Evolutionary conservation across 192 early-diverging fungal species (phyloP).

Genomic region (Entophlyctis helioformis): DNA sequence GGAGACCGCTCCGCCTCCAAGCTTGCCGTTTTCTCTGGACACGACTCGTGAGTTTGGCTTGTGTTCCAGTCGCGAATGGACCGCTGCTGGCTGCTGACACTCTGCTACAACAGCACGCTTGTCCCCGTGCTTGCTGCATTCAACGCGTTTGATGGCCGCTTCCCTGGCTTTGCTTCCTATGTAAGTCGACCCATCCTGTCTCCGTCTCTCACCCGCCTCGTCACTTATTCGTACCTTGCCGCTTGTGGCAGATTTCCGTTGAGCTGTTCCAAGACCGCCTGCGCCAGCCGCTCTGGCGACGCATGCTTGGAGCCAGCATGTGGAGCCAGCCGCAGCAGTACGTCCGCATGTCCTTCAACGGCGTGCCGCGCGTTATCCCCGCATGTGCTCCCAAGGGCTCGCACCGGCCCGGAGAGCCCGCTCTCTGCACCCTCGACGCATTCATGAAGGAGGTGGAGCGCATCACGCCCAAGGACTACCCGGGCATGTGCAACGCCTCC

Average conservation of each 20-base stretch:
- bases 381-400: slow-evolving; percentile 3
- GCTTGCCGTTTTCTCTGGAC: slow-evolving; percentile 18
- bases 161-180: slow-evolving; percentile 13
- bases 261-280: slow-evolving; percentile 11
- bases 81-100: no score
- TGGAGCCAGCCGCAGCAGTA: slow-evolving; percentile 4
- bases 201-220: neutral
- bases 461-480: slow-evolving; percentile 14
- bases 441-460: slow-evolving; percentile 15
- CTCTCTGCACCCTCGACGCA: slow-evolving; percentile 22
- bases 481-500: slow-evolving; percentile 4
- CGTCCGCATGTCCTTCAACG: slow-evolving; percentile 20
- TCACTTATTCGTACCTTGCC: neutral
- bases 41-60: slow-evolving; percentile 27
- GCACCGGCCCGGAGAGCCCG: slow-evolving; percentile 9
- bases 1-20: slow-evolving; percentile 5
- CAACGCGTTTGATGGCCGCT: slow-evolving; percentile 6
- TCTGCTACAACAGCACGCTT: slow-evolving; percentile 7
- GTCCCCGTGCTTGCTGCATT: slow-evolving; percentile 12
- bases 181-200: neutral
- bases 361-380: slow-evolving; percentile 8
- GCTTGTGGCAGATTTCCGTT: slow-evolving; percentile 1
- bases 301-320: neutral
- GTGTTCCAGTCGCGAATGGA: no score
- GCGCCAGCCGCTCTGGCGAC: neutral